phyloP scores from a whole-genome alignment of 2,329 filamentous ascomycete species.

The Monosporascus sp. region DNA sequence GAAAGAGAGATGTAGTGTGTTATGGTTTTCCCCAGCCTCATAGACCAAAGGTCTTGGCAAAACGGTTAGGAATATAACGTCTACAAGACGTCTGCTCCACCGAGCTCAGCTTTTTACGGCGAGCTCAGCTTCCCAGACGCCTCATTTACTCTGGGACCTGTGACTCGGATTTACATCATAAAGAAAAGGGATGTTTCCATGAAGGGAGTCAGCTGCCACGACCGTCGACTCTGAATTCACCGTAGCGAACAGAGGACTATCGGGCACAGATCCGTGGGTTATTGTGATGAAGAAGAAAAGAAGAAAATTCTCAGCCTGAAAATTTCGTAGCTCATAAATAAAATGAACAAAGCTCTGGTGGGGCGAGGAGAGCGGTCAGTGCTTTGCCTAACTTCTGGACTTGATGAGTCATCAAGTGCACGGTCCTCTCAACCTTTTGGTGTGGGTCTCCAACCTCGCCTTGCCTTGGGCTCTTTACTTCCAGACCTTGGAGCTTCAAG shows the following conservation, averaged over 20 bases:
- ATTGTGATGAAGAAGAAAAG: slow-evolving; percentile 29
- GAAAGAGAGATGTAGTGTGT: slow-evolving; percentile 55
- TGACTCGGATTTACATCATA: slow-evolving; percentile 90
- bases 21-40: slow-evolving; percentile 94
- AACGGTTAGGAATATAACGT: slow-evolving; percentile 86
- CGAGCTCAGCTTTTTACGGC: slow-evolving; percentile 63
- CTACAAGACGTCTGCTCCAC: slow-evolving; percentile 50
- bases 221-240: slow-evolving; percentile 68
- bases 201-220: slow-evolving; percentile 76
- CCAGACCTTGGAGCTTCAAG: no score
- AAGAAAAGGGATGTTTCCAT: slow-evolving; percentile 69
- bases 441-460: no score
- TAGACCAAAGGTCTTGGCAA: slow-evolving; percentile 82
- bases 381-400: neutral
- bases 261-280: slow-evolving; percentile 78
- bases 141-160: slow-evolving; percentile 80
- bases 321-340: slow-evolving; percentile 14
- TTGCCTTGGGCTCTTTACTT: no score
- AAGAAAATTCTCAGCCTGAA: slow-evolving; percentile 28
- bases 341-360: neutral
- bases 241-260: slow-evolving; percentile 59
- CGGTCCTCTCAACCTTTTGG: no score
- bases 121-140: slow-evolving; percentile 59
- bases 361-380: neutral
- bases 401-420: neutral